Evolutionary conservation across 2,329 filamentous ascomycete genomes (phyloP).

Genomic region (Helotiales sp.): DNA sequence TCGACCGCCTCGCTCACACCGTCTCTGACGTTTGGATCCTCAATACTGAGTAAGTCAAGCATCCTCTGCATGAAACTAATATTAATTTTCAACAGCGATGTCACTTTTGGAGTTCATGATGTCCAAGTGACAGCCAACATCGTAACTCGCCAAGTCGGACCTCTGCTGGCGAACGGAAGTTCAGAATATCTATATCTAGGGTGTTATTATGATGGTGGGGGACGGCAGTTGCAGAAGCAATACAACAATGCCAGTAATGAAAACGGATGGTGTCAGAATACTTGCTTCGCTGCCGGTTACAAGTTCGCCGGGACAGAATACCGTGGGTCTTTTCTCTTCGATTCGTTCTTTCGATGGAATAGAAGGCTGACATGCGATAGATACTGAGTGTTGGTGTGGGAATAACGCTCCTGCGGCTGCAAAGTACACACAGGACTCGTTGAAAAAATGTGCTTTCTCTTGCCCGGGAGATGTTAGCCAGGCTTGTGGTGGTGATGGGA

Average conservation of each 20-base stretch:
- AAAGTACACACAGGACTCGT: constrained; percentile 27
- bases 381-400: constrained; percentile 36
- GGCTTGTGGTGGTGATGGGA: constrained; percentile 32
- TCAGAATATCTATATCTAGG: constrained; percentile 39
- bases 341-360: background rate
- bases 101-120: constrained; percentile 40
- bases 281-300: constrained; percentile 33
- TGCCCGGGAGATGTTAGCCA: constrained; percentile 24
- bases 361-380: background rate
- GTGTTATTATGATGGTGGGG: constrained; percentile 41
- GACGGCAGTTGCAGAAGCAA: constrained; percentile 36
- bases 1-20: constrained; percentile 33
- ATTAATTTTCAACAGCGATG: constrained; percentile 29
- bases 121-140: constrained; percentile 38
- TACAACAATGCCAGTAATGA: constrained; percentile 36
- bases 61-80: background rate
- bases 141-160: constrained; percentile 38
- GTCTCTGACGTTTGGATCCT: constrained; percentile 40
- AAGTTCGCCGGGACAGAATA: constrained; percentile 39
- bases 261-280: constrained; percentile 37
- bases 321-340: constrained; percentile 16
- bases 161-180: constrained; percentile 35
- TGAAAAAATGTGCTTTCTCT: constrained; percentile 24
- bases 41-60: constrained; percentile 37
- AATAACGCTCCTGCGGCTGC: constrained; percentile 26